Percentiles rank a stretch among this genome's conserved stretches.
Evolutionary conservation across 2,329 filamentous ascomycete genomes (phyloP).

Genomic region (Cryphonectria parasitica): DNA sequence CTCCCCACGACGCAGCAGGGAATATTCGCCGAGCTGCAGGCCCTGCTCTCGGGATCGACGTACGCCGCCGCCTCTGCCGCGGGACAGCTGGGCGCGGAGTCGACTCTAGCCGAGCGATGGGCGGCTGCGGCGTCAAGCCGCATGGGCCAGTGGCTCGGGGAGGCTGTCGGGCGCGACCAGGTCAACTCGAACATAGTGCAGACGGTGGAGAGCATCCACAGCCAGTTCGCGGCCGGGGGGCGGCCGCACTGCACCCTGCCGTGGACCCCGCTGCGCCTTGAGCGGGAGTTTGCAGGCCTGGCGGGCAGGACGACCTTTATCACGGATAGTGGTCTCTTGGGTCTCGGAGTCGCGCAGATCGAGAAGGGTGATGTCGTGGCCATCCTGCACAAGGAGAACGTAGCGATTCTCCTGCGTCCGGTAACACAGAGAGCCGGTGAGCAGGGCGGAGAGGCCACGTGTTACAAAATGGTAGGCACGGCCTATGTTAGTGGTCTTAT

Average conservation of each 20-base stretch:
- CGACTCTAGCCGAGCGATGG: not conserved
- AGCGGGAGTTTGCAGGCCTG: not conserved
- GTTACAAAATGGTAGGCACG: slow-evolving; percentile 16
- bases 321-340: slow-evolving; percentile 8
- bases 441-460: not conserved
- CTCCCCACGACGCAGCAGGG: not conserved
- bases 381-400: not conserved
- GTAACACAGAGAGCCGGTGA: not conserved
- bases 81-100: not conserved
- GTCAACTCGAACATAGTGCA: slow-evolving; percentile 2
- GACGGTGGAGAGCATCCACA: not conserved
- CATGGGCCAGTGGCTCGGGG: not conserved
- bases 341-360: not conserved
- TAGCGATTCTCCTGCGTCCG: slow-evolving; percentile 5
- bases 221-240: not conserved
- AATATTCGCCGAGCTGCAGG: not conserved
- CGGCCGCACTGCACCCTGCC: not conserved
- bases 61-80: not conserved
- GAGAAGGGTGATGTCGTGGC: slow-evolving; percentile 11
- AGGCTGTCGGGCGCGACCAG: not conserved
- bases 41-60: not conserved
- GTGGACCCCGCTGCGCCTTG: not conserved
- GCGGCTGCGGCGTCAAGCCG: not conserved
- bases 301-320: not conserved
- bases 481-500: slow-evolving; percentile 15